A percentile compares a stretch with the other conserved stretches of the same genome.
Evolutionary conservation across 2,329 filamentous ascomycete genomes (phyloP).

Genomic region (Cadophora luteo-olivacea): DNA sequence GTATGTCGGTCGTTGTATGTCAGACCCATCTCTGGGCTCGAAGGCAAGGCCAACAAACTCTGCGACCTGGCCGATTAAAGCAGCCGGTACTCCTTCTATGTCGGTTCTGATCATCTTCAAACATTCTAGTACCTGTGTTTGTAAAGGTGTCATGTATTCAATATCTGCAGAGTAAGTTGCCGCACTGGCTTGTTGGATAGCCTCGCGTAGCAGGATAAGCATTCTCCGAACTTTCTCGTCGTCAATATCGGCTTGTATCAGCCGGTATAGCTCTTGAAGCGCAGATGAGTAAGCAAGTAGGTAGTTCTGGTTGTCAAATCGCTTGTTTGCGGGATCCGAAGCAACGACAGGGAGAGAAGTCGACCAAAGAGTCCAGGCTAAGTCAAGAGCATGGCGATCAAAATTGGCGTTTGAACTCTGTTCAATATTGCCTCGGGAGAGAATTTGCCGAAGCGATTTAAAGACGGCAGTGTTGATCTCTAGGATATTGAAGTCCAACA

Average conservation of each 20-base stretch:
- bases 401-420: constrained; percentile 45
- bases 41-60: constrained; percentile 77
- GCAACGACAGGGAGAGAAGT: constrained; percentile 63
- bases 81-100: constrained; percentile 66
- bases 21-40: constrained; percentile 45
- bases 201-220: constrained; percentile 72
- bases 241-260: constrained; percentile 70
- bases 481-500: constrained; percentile 69
- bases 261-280: constrained; percentile 77
- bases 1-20: constrained; percentile 72
- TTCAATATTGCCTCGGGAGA: constrained; percentile 57
- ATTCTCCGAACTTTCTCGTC: constrained; percentile 70
- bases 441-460: constrained; percentile 68
- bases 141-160: constrained; percentile 75
- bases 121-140: constrained; percentile 71
- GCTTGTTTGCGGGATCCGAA: constrained; percentile 50
- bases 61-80: constrained; percentile 72
- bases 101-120: constrained; percentile 73
- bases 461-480: constrained; percentile 76
- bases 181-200: constrained; percentile 73
- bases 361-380: constrained; percentile 75
- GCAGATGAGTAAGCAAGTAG: constrained; percentile 84
- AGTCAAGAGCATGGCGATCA: constrained; percentile 56
- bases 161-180: constrained; percentile 74
- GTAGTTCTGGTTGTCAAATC: constrained; percentile 76